Conservation (phyloP, 495 filamentous ascomycete genomes). For the Penicillium lividum region DNA sequence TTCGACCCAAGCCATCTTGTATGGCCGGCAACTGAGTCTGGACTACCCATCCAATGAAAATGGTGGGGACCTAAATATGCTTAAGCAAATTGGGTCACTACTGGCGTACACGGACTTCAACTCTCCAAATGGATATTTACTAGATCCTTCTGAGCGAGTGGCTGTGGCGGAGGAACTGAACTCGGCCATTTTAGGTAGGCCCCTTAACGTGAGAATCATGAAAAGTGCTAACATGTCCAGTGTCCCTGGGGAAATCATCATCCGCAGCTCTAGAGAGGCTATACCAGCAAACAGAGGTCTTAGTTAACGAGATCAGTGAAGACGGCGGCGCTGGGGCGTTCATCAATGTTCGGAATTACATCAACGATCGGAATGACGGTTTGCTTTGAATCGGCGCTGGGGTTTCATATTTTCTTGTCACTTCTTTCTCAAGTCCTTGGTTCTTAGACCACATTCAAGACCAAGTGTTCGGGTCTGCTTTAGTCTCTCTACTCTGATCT, state of each 20-base stretch:
- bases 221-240: constrained; percentile 42
- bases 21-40: constrained; percentile 74
- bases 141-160: constrained; percentile 73
- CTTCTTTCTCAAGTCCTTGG: background rate
- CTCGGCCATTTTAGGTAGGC: constrained; percentile 82
- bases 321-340: constrained; percentile 86
- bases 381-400: constrained; percentile 37
- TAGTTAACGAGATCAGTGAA: constrained; percentile 79
- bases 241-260: constrained; percentile 86
- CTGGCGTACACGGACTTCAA: constrained; percentile 84
- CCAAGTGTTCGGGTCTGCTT: background rate
- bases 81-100: constrained; percentile 85
- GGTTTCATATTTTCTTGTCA: background rate
- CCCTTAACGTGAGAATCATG: constrained; percentile 9
- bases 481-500: background rate
- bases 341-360: constrained; percentile 67
- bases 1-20: constrained; percentile 69
- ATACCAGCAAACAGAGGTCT: constrained; percentile 81
- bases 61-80: constrained; percentile 68
- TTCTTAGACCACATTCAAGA: background rate
- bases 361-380: constrained; percentile 74
- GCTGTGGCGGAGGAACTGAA: constrained; percentile 93
- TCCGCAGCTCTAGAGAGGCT: constrained; percentile 83
- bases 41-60: constrained; percentile 72
- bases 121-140: constrained; percentile 71